A percentile compares a stretch with the other conserved stretches of the same genome.
Conservation (phyloP, 345 rosid species). For the Linum trigynum region DNA sequence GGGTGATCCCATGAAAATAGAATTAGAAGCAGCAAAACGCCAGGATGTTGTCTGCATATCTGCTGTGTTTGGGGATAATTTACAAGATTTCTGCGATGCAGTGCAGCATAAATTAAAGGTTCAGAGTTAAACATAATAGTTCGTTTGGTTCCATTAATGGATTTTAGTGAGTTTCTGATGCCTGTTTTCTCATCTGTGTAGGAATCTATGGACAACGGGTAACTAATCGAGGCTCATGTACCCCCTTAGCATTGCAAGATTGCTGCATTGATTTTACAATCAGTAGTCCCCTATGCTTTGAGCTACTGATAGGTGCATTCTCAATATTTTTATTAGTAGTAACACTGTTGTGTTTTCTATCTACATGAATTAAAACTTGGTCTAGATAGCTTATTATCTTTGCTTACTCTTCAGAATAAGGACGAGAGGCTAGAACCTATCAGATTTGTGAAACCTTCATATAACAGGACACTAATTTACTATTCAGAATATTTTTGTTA, state of each 20-base stretch:
- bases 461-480: too few species aligned
- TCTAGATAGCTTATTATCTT: too few species aligned
- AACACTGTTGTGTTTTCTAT: too few species aligned
- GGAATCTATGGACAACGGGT: constrained; percentile 74
- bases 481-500: too few species aligned
- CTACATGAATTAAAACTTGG: too few species aligned
- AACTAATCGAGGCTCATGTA: constrained; percentile 75
- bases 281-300: too few species aligned
- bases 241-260: constrained; percentile 89
- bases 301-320: too few species aligned
- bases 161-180: background rate
- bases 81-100: constrained; percentile 67
- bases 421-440: too few species aligned
- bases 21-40: constrained; percentile 52
- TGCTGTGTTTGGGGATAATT: constrained; percentile 67
- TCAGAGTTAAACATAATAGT: background rate
- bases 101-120: constrained; percentile 89
- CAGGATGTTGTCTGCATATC: constrained; percentile 71
- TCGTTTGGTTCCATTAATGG: background rate
- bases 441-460: too few species aligned
- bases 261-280: constrained; percentile 24
- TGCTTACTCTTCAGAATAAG: too few species aligned
- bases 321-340: too few species aligned
- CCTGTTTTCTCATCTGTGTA: constrained; percentile 15
- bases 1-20: constrained; percentile 52